phyloP scores from a whole-genome alignment of 768 basidiomycete species.

The Boletus subcaerulescens region DNA sequence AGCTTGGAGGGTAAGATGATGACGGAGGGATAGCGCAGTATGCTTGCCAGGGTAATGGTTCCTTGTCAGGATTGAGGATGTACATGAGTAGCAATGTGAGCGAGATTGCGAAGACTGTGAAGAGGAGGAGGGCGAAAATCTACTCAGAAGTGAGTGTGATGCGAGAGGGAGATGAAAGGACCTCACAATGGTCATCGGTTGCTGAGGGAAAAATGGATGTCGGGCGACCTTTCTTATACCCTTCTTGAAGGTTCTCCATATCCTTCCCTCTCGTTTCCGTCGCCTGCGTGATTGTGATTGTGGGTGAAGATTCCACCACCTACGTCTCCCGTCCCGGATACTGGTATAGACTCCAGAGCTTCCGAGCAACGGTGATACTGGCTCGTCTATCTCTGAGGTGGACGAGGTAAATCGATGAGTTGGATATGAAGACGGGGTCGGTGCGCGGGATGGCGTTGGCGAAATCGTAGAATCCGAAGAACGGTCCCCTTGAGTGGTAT shows the following conservation, averaged over 20 bases:
- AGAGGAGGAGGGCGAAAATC: constrained; percentile 70
- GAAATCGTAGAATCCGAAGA: constrained; percentile 29
- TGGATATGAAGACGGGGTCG: constrained; percentile 55
- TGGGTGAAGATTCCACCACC: constrained; percentile 52
- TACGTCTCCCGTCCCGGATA: constrained; percentile 45
- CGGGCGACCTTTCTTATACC: constrained; percentile 55
- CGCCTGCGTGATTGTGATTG: constrained; percentile 47
- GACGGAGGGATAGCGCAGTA: constrained; percentile 76
- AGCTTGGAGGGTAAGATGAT: constrained; percentile 42
- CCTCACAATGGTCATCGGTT: constrained; percentile 78
- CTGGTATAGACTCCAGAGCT: constrained; percentile 26
- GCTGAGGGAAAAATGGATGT: constrained; percentile 75
- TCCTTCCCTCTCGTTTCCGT: constrained; percentile 46
- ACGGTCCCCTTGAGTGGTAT: constrained; percentile 20
- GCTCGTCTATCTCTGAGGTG: constrained; percentile 61
- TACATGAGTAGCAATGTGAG: constrained; percentile 88
- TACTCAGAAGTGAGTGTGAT: constrained; percentile 30
- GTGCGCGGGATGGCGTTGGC: constrained; percentile 59
- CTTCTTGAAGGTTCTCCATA: constrained; percentile 52
- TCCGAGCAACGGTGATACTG: constrained; percentile 45
- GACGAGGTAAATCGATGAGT: constrained; percentile 50
- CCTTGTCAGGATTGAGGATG: constrained; percentile 94
- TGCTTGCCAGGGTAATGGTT: constrained; percentile 88
- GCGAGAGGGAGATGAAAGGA: background rate
- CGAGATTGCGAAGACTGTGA: constrained; percentile 77